Evolutionary conservation across 2,329 filamentous ascomycete genomes (phyloP), one percentile per base, ranked within the genome.

Genomic region (Plectosphaerella sp.): DNA sequence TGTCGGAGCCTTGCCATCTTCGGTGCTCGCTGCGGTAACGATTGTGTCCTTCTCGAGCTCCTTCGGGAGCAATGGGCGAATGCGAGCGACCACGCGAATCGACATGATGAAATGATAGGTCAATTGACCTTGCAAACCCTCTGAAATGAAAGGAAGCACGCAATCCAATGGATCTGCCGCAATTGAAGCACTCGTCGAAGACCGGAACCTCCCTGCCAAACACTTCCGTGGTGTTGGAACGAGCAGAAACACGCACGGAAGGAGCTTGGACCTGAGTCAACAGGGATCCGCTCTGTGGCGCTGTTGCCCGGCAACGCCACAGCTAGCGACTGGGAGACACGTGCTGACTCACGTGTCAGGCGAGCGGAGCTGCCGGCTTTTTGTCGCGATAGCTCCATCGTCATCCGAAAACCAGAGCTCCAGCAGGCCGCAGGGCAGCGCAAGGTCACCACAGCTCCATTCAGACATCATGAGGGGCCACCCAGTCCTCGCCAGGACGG

Each of bases 11-110:
- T 78, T 80, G 59, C 80, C 80, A 46, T 81, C 73, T 49, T 86
- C 80, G 52, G 77, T 80, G 56, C 79, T 82, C 47, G 86, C 86
- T 9, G 84, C 80, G 47, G 74, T 77, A 59, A 97, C 87, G 61
- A 97, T 96, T 55, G 89, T 81, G 73, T 97, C 93, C 70, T 88
- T 88, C 65, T 94, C 89, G 53, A 87, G 77, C 75, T 97, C 94
- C 58, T 87, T 85, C 61, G 89, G 87, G 57, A 97, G 83, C 57
- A 97, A 81, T 49, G 93, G 93, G 61, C 93, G 87, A 62, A 99
- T 89, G 60, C 94, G 84, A 54, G 93, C 92, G 58, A 97, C 89
- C 54, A 97, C 92, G 65, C 90, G 82, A 59, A 97, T 89, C 55
- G 79, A 80, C 83, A 84, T 83, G 58, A 54, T 61, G 53, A 52